These are phyloP conservation scores for Tuber melanosporum DNA, from an alignment of 495 filamentous ascomycete species.

Conservation along the genomic window DNA sequence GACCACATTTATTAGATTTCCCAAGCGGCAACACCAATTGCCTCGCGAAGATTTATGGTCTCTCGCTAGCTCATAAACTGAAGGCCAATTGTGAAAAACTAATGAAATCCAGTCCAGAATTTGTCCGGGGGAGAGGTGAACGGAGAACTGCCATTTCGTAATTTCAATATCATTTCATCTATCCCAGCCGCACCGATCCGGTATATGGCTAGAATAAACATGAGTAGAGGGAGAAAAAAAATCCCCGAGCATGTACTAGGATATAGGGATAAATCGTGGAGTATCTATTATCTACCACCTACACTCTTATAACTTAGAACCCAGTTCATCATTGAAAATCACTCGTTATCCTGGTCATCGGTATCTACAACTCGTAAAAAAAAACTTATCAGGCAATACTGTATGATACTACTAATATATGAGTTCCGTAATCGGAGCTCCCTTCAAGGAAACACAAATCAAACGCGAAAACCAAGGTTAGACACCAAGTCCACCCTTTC, in stretches of 20 bases:
- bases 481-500: background rate
- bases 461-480: background rate
- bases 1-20: background rate
- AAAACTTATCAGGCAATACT: background rate
- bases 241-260: background rate
- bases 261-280: background rate
- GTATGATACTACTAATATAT: background rate
- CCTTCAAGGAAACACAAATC: background rate
- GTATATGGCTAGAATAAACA: too few species aligned
- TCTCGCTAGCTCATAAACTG: background rate
- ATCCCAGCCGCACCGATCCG: too few species aligned
- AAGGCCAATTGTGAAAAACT: background rate
- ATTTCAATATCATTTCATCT: too few species aligned
- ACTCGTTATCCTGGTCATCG: background rate
- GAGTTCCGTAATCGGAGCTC: background rate
- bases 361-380: background rate
- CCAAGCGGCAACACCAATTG: background rate
- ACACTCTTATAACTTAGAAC: background rate
- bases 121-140: background rate
- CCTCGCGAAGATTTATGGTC: background rate
- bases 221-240: background rate
- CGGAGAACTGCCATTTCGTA: background rate
- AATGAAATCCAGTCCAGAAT: background rate
- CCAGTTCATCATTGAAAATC: background rate
- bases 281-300: background rate